Evolutionary conservation across 179 eudicot genomes (phyloP), one percentile per base, ranked within the genome.

Genomic region (Silene coronaria): DNA sequence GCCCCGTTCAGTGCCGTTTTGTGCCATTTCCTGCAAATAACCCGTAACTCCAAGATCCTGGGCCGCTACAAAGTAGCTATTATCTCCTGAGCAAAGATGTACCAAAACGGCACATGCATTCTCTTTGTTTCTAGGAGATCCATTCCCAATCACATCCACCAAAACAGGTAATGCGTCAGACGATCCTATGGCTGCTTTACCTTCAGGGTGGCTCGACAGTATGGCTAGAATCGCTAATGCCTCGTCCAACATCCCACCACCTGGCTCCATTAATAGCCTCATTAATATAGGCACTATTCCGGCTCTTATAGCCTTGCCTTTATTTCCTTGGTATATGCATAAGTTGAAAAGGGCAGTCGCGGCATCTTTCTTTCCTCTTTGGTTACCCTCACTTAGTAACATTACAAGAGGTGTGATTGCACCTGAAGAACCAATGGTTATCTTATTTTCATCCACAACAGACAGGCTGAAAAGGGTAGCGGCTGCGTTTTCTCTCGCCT

Each of bases 311-410:
- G 96, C 97, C 81, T 89, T 90, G 46, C 97, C 97, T 72, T 94
- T 94, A 82, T 94, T 94, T n/a, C 97, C 98, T 78, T 92, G 99
- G 87, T 79, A 95, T 71, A 92, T 92, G 82, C 97, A 90, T 67
- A 95, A 76, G 82, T 92, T 95, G 80, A 95, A 95, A 11, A 95
- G 85, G 17, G 99, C 99, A 0, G 99, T 92, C 5, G 99, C 97
- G 36, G 99, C 99, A 70, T 95, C 99, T 67, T 95, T 95, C 82
- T 88, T 95, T 62, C 99, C 99, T 71, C 97, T 85, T 76, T 86
- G 97, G 9, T 90, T 90, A 17, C 98, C 99, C 81, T 92, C 96
- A 72, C 82, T 87, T 21, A 94, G 86, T 16, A 94, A 83, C n/a
- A 78, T 76, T n/a, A 94, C 98, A 13, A 94, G 93, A 17, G 96